Percentiles rank a stretch among this genome's conserved stretches.
Evolutionary conservation across 352 stramenopile genomes (phyloP).

Genomic region (Globisporangium apiculatum): DNA sequence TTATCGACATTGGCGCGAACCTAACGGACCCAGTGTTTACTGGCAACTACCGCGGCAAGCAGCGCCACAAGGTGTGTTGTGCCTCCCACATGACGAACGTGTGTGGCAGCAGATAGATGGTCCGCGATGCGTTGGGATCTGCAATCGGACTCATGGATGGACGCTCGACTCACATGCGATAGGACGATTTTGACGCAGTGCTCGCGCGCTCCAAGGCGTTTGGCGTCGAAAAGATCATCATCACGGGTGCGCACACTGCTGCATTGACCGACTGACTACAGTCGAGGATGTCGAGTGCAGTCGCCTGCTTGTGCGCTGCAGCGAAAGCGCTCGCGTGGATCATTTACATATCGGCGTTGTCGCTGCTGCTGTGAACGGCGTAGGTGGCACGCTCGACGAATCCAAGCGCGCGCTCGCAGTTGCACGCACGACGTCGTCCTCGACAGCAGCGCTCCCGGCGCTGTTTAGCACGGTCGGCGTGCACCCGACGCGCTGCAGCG

Average conservation of each 20-base stretch:
- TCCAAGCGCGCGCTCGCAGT: constrained; percentile 29
- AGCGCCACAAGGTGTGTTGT: constrained; percentile 67
- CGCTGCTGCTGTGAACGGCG: not conserved
- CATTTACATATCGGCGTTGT: not conserved
- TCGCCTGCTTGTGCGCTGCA: too few species aligned
- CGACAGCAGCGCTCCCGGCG: constrained; percentile 13
- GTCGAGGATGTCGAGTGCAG: too few species aligned
- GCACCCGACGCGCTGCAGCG: constrained; percentile 90
- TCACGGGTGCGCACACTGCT: constrained; percentile 50
- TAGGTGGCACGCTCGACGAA: constrained; percentile 36
- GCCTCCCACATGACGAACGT: too few species aligned
- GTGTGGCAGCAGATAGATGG: too few species aligned
- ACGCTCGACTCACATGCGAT: not conserved
- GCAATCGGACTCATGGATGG: not conserved
- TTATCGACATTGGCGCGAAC: constrained; percentile 95
- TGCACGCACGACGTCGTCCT: constrained; percentile 5
- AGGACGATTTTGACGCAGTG: constrained; percentile 43
- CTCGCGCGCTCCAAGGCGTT: constrained; percentile 74
- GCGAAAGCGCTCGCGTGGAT: not conserved
- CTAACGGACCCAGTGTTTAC: constrained; percentile 90
- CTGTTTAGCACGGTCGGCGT: constrained; percentile 75
- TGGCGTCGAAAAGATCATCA: constrained; percentile 90
- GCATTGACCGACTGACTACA: not conserved
- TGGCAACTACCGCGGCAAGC: constrained; percentile 86
- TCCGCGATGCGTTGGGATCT: not conserved